Evolutionary conservation across 768 basidiomycete genomes (phyloP).

Genomic region (Kwoniella sp.): DNA sequence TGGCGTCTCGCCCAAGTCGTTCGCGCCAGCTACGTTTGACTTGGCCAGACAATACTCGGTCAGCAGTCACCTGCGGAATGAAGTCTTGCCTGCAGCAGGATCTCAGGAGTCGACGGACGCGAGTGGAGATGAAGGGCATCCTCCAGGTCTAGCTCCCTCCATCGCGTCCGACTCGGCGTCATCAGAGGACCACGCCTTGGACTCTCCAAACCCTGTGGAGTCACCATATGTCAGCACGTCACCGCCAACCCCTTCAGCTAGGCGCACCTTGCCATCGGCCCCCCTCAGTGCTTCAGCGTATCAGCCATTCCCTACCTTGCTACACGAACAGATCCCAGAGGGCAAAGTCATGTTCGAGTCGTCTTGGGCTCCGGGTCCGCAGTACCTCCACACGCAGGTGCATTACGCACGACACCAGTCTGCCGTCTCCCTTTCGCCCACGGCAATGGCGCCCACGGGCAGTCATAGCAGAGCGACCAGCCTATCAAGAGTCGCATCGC

Average conservation of each 20-base stretch:
- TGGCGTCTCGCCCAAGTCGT: conserved; percentile 10
- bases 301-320: conserved; percentile 4
- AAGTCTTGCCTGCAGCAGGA: conserved; percentile 4
- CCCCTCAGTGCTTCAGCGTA: conserved; percentile 1
- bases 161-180: conserved; percentile 34
- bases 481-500: too few species aligned
- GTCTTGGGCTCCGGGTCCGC: conserved; percentile 7
- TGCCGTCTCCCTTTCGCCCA: too few species aligned
- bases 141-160: conserved; percentile 34
- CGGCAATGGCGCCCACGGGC: too few species aligned
- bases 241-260: background rate
- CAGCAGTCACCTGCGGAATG: conserved; percentile 6
- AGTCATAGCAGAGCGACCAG: too few species aligned
- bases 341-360: conserved; percentile 2
- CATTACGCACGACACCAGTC: conserved; percentile 5
- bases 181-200: conserved; percentile 33
- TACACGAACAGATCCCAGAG: background rate
- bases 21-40: background rate
- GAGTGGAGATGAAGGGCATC: conserved; percentile 11
- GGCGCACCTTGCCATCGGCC: background rate
- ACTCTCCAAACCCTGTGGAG: conserved; percentile 17
- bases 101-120: background rate
- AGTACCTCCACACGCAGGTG: conserved; percentile 11
- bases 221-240: background rate
- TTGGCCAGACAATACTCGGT: conserved; percentile 11